Conservation (phyloP, 2,329 filamentous ascomycete genomes). For the Sporothrix dimorphospora region DNA sequence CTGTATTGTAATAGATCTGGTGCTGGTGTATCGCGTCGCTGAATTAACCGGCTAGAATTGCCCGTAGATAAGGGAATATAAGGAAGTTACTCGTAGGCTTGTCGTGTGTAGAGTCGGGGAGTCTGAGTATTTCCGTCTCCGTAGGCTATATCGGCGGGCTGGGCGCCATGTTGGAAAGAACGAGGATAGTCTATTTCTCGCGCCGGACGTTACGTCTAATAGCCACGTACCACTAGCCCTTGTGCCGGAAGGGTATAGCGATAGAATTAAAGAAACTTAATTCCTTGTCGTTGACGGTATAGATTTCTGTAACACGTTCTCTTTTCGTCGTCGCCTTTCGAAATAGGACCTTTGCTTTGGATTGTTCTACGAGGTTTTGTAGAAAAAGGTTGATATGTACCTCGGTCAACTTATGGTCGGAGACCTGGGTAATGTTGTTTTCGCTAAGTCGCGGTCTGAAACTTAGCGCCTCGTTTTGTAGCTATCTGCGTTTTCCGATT, state of each 20-base stretch:
- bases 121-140: neutral
- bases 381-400: conserved; percentile 4
- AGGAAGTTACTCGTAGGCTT: neutral
- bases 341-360: neutral
- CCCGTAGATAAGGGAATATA: neutral
- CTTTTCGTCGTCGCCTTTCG: conserved; percentile 1
- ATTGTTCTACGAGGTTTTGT: neutral
- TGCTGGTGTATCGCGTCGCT: neutral
- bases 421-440: neutral
- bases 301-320: neutral
- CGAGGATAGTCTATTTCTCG: neutral
- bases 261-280: neutral
- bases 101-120: neutral
- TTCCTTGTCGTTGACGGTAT: neutral
- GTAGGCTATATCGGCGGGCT: neutral
- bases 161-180: neutral
- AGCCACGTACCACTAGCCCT: conserved; percentile 2
- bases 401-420: neutral
- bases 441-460: neutral
- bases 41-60: neutral
- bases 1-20: neutral
- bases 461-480: conserved; percentile 1
- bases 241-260: neutral
- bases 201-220: neutral
- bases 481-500: conserved; percentile 1